phyloP scores from a whole-genome alignment of 208 protist species.

The Acanthamoeba rhysodes region DNA sequence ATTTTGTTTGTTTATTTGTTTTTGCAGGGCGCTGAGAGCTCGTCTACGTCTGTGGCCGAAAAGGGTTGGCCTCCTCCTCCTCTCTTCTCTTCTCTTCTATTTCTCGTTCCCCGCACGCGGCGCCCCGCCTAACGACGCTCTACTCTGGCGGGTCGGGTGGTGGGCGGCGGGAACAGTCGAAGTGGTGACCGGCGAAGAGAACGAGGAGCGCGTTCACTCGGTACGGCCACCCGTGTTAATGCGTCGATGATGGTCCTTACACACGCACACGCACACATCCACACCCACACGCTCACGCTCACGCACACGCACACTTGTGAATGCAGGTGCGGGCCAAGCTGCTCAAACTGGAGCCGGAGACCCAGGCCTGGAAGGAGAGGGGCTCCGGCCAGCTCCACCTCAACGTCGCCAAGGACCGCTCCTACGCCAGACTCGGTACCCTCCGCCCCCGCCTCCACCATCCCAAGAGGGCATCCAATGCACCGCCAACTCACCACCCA shows the following conservation, averaged over 20 bases:
- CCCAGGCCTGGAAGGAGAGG: not conserved
- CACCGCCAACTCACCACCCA: too few relatives aligned
- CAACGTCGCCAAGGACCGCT: not conserved
- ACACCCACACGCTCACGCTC: too few relatives aligned
- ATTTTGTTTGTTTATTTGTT: too few relatives aligned
- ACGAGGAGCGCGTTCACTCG: not conserved
- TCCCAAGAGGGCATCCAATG: too few relatives aligned
- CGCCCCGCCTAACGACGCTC: not conserved
- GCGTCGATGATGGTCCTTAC: too few relatives aligned
- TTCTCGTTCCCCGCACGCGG: not conserved
- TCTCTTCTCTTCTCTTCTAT: not conserved
- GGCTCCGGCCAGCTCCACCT: not conserved
- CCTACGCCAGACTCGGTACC: not conserved
- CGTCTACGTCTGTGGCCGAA: not conserved
- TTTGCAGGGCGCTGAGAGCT: not conserved
- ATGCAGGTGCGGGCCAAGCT: not conserved
- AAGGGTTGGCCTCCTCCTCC: not conserved
- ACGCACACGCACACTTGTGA: too few relatives aligned
- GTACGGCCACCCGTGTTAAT: not conserved
- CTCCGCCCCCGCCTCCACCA: not conserved
- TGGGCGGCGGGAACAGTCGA: not conserved
- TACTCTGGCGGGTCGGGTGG: too few relatives aligned
- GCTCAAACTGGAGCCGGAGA: not conserved
- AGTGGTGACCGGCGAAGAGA: not conserved
- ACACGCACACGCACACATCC: too few relatives aligned